phyloP scores from a whole-genome alignment of 2,329 filamentous ascomycete species.

The Decorospora gaudefroyi region DNA sequence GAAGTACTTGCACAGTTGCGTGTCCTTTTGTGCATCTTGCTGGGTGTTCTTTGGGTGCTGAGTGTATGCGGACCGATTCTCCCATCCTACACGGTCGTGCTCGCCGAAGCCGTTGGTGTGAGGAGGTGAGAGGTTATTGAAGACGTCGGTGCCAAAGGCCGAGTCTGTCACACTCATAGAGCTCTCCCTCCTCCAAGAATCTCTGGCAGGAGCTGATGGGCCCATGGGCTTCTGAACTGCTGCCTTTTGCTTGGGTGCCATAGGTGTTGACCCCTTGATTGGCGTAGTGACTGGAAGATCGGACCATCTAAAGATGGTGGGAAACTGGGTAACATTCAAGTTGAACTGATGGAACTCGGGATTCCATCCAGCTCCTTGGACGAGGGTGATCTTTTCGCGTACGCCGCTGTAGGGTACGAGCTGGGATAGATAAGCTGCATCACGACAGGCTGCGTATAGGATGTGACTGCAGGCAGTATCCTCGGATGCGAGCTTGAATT shows the following conservation, averaged over 20 bases:
- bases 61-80: conserved; percentile 3
- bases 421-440: conserved; percentile 62
- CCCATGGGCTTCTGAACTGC: conserved; percentile 6
- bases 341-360: conserved; percentile 59
- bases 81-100: conserved; percentile 8
- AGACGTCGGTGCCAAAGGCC: conserved; percentile 3
- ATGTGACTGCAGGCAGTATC: conserved; percentile 67
- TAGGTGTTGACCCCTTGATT: conserved; percentile 8
- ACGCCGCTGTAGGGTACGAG: conserved; percentile 59
- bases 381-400: conserved; percentile 59
- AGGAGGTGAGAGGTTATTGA: conserved; percentile 1
- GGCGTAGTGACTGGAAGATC: conserved; percentile 14
- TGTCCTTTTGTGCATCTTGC: background rate
- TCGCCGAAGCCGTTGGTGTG: conserved; percentile 13
- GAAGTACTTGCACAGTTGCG: conserved; percentile 28
- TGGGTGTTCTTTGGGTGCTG: background rate
- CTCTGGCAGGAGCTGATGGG: conserved; percentile 8
- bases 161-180: conserved; percentile 10
- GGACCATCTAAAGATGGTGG: conserved; percentile 56
- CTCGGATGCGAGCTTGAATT: conserved; percentile 58
- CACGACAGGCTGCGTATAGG: conserved; percentile 66
- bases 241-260: conserved; percentile 7
- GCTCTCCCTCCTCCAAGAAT: conserved; percentile 14
- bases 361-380: conserved; percentile 58
- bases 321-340: conserved; percentile 58